Percentiles rank a stretch among this genome's conserved stretches.
Conservation (phyloP, 164 flowering plant genomes). For the Vitis rupestris region DNA sequence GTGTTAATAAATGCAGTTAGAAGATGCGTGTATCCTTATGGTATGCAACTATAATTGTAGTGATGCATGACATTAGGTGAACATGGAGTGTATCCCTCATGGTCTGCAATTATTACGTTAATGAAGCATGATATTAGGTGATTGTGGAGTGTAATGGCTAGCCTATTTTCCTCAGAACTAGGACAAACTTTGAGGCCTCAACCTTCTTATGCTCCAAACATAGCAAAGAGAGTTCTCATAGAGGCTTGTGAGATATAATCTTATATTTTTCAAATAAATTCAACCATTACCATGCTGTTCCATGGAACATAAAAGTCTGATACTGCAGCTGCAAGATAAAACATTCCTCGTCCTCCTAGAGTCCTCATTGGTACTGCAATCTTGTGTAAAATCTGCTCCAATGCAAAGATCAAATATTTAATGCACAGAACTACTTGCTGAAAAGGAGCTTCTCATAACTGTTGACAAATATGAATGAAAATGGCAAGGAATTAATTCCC, state of each 20-base stretch:
- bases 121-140: neutral
- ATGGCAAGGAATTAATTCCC: neutral
- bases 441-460: too few relatives aligned
- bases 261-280: neutral
- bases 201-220: too few relatives aligned
- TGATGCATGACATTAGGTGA: neutral
- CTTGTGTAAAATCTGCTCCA: slow-evolving; percentile 65
- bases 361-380: slow-evolving; percentile 50
- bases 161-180: too few relatives aligned
- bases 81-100: neutral
- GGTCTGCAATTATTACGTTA: too few relatives aligned
- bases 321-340: slow-evolving; percentile 98
- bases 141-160: too few relatives aligned
- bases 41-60: neutral
- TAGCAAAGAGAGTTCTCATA: too few relatives aligned
- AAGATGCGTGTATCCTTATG: neutral
- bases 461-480: neutral
- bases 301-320: slow-evolving; percentile 98
- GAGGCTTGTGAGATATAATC: neutral
- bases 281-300: slow-evolving; percentile 75
- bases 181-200: too few relatives aligned
- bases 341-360: slow-evolving; percentile 62
- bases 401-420: neutral
- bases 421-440: slow-evolving; percentile 1
- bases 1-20: neutral